Evolutionary conservation across 257 asterid species (phyloP).

Genomic region (Plantago ovata): DNA sequence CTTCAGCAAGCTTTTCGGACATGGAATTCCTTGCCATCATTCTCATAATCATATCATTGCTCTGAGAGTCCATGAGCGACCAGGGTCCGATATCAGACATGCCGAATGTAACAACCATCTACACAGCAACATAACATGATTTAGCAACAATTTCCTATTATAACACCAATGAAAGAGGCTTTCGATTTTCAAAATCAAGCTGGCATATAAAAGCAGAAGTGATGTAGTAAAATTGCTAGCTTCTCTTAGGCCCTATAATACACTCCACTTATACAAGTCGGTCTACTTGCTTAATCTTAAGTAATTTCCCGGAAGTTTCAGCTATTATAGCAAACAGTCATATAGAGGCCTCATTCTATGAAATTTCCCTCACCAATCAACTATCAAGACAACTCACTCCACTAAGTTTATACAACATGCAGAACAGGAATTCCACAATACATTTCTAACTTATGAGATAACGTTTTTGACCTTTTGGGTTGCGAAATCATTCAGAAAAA

Average conservation of each 20-base stretch:
- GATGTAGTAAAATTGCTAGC: too few species aligned
- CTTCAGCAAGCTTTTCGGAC: slow-evolving; percentile 97
- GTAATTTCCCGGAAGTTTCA: too few species aligned
- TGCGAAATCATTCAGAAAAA: too few species aligned
- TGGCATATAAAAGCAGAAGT: too few species aligned
- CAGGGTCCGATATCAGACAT: slow-evolving; percentile 97
- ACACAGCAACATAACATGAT: neutral
- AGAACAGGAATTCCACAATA: neutral
- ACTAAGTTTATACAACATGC: neutral
- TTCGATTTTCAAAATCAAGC: too few species aligned
- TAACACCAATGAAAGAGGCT: too few species aligned
- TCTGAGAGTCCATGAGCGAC: slow-evolving; percentile 89
- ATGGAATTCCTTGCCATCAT: slow-evolving; percentile 98
- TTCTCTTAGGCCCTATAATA: too few species aligned
- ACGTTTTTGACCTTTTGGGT: neutral
- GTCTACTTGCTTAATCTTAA: too few species aligned
- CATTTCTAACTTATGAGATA: neutral
- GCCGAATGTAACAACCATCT: slow-evolving; percentile 97
- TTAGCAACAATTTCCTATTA: neutral
- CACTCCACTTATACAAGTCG: too few species aligned
- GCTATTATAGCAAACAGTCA: too few species aligned
- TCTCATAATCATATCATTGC: slow-evolving; percentile 87
- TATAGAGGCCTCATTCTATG: too few species aligned
- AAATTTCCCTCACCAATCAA: too few species aligned
- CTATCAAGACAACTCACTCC: neutral